These are phyloP conservation scores for Metschnikowia corniflorae DNA, from an alignment of 805 yeast genomes.

Conservation along the genomic window DNA sequence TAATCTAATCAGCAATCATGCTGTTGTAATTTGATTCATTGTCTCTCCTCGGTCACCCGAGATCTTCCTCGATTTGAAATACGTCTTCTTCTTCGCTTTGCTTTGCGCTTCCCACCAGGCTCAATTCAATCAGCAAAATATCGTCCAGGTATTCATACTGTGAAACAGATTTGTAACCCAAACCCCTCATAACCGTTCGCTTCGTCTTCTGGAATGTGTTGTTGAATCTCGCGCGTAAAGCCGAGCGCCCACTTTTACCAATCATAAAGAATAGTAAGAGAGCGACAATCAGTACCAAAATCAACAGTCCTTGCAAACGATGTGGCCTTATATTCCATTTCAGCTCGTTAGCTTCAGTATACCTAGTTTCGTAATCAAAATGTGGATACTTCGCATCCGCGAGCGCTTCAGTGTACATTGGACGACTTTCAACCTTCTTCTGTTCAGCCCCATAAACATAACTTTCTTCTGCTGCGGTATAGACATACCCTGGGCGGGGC, in stretches of 20 bases:
- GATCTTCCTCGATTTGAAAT: slow-evolving; percentile 5
- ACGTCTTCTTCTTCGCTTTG: slow-evolving; percentile 1
- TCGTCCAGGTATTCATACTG: slow-evolving; percentile 1
- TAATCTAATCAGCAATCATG: too few species aligned
- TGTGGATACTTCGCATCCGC: slow-evolving; percentile 18
- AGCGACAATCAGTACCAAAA: slow-evolving; percentile 25
- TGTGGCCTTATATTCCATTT: slow-evolving; percentile 44
- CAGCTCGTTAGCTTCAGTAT: slow-evolving; percentile 31
- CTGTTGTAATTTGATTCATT: too few species aligned
- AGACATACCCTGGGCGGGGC: slow-evolving; percentile 45
- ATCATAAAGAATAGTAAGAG: slow-evolving; percentile 31
- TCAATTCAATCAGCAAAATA: slow-evolving; percentile 10
- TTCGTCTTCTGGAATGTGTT: not conserved
- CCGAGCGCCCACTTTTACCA: slow-evolving; percentile 26
- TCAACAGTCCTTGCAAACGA: slow-evolving; percentile 37
- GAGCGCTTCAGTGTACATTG: slow-evolving; percentile 29
- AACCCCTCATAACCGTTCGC: not conserved
- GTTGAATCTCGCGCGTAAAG: not conserved
- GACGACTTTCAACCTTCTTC: slow-evolving; percentile 39
- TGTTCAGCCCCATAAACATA: slow-evolving; percentile 55
- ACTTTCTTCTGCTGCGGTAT: slow-evolving; percentile 44
- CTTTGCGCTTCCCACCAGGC: slow-evolving; percentile 4
- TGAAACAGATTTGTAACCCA: not conserved
- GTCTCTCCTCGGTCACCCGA: too few species aligned
- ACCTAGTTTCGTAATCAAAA: slow-evolving; percentile 30